Percentiles rank a stretch among this genome's conserved stretches.
phyloP scores from a whole-genome alignment of 2,329 filamentous ascomycete species.

The Phaeosphaeriaceae sp. region DNA sequence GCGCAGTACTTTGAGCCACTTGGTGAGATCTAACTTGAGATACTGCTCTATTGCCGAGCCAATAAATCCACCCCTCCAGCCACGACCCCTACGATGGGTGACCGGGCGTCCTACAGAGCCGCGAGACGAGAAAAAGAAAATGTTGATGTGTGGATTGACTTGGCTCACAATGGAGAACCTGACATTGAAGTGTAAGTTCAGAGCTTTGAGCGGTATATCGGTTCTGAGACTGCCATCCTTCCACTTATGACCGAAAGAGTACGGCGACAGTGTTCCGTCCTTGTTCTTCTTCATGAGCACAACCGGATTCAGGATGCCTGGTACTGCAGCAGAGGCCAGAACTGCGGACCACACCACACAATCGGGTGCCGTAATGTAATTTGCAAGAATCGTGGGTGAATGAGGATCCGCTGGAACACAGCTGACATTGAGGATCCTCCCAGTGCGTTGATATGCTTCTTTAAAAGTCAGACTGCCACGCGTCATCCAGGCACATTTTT shows the following conservation, averaged over 20 bases:
- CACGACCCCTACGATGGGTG: constrained; percentile 88
- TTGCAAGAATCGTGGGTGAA: constrained; percentile 88
- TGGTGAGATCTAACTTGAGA: constrained; percentile 93
- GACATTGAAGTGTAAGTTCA: constrained; percentile 98
- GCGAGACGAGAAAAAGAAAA: constrained; percentile 97
- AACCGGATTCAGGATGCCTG: constrained; percentile 92
- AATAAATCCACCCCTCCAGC: constrained; percentile 95
- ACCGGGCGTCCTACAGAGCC: constrained; percentile 92
- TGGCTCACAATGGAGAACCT: constrained; percentile 90
- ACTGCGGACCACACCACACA: constrained; percentile 99
- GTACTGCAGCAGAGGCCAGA: constrained; percentile 91
- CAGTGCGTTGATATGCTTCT: constrained; percentile 92
- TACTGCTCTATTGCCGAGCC: constrained; percentile 93
- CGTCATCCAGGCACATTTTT: constrained; percentile 86
- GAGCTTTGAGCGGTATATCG: constrained; percentile 90
- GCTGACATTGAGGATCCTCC: constrained; percentile 91
- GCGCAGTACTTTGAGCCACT: constrained; percentile 94
- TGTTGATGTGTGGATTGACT: constrained; percentile 96
- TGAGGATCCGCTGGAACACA: constrained; percentile 97
- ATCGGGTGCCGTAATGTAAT: constrained; percentile 93
- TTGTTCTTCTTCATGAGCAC: constrained; percentile 88
- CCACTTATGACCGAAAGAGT: constrained; percentile 99
- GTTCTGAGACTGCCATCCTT: constrained; percentile 95
- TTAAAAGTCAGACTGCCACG: constrained; percentile 90
- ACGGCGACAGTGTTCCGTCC: constrained; percentile 80